A percentile compares a stretch with the other conserved stretches of the same genome.
These are phyloP conservation scores for Naganishia vaughanmartiniae DNA, from an alignment of 768 basidiomycete genomes.

Conservation along the genomic window DNA sequence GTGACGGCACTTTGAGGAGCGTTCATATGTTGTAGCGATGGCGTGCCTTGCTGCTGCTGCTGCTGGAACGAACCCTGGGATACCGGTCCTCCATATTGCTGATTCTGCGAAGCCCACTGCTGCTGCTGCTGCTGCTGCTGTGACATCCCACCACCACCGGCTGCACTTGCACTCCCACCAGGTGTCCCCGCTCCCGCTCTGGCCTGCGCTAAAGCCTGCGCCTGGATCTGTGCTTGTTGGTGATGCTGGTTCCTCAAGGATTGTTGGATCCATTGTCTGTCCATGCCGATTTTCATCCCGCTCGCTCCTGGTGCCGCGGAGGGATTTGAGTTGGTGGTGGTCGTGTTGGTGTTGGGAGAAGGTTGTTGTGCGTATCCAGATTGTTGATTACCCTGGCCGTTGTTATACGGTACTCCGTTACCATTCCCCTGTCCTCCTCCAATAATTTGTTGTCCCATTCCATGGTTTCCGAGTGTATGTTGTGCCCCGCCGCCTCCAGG, in stretches of 20 bases:
- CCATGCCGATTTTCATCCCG: conserved; percentile 2
- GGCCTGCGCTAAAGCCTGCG: conserved; percentile 19
- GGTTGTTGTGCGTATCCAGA: too few species aligned
- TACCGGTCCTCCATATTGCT: background rate
- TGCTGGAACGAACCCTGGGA: background rate
- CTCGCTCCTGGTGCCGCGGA: background rate
- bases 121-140: background rate
- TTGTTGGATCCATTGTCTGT: conserved; percentile 21
- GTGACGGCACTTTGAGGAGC: background rate
- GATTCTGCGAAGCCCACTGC: background rate
- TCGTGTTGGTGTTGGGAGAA: conserved; percentile 5
- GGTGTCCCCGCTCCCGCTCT: background rate
- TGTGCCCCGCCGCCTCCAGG: background rate
- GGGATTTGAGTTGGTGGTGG: background rate
- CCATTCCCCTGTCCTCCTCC: background rate
- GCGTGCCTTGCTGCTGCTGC: background rate
- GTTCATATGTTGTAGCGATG: background rate
- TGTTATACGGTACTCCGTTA: background rate
- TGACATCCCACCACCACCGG: background rate
- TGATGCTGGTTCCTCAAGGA: background rate
- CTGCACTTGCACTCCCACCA: background rate
- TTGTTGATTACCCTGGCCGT: too few species aligned
- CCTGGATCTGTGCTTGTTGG: conserved; percentile 21
- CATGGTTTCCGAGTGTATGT: background rate
- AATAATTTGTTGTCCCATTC: background rate